Base-by-base conservation (phyloP, 192 early-diverging fungal species). In the Gryganskiella cystojenkinii region DNA sequence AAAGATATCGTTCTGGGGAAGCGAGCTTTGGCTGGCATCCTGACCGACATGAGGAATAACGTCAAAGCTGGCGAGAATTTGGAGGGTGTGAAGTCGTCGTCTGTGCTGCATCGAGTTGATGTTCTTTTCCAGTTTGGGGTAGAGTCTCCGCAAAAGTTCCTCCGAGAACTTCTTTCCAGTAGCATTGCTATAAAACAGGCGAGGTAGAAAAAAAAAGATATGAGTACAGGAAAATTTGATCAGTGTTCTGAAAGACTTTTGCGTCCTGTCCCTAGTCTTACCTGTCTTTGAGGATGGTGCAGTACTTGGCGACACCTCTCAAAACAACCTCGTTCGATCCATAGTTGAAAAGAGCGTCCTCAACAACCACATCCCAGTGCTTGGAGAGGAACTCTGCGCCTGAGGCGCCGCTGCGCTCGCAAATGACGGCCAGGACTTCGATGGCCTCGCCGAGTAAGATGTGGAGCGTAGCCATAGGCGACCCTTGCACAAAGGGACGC, bases 61-160 rank as follows among this genome's bases (percentile, higher is more conserved):
- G 27, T 93, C 87, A 67, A 91, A 97, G 2, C 82, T 74, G 0
- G 69, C 60, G 25, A 99, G 81, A 42, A 98, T 89, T 34, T 85
- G 80, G 19, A 96, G 65, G 0, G 92, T 86, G 45, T 93, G 81
- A 22, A 89, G 72, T 34, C 95, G 86, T 5, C 88, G 70, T 30
- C 79, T 74, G 45, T 80, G 78, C 58, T 87, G 73, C 37, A 85
- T 71, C 13, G 87, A 90, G 33, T 84, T 88, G 43, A 96, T 61
- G 62, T 92, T 90, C 30, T 52, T 53, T 46, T 86, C 81, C 20
- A 95, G 46, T n/a, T 81, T 40, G 3, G 80, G 76, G 46, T 89
- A 82, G 9, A 92, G 67, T 22, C 56, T 70, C 9, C 82, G 63
- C n/a, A 94, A 78, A 34, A 45, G 30, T 5, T 84, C 82, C 8